Evolutionary conservation across 2,329 filamentous ascomycete genomes (phyloP).

Genomic region (Tolypocladium endophyticum): DNA sequence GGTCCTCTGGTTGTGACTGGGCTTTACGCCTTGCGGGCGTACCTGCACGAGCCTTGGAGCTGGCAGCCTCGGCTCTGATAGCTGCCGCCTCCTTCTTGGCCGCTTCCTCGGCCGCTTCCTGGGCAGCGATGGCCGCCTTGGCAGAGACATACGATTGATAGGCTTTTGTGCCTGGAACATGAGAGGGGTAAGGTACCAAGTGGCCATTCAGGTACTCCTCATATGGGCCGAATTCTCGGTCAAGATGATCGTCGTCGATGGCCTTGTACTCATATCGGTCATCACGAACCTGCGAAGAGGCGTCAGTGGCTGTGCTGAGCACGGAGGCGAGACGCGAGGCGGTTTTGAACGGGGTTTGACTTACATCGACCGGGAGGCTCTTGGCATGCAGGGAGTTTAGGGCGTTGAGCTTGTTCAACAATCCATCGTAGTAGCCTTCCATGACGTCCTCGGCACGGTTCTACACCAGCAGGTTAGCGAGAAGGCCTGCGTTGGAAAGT

Average conservation of each 20-base stretch:
- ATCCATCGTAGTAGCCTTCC: conserved; percentile 32
- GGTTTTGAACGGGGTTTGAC: conserved; percentile 12
- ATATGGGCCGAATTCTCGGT: conserved; percentile 32
- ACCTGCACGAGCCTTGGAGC: background rate
- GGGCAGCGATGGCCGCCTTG: conserved; percentile 24
- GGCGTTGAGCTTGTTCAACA: conserved; percentile 34
- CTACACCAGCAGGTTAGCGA: conserved; percentile 14
- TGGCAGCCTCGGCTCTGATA: conserved; percentile 20
- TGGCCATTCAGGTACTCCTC: conserved; percentile 27
- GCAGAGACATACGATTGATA: conserved; percentile 15
- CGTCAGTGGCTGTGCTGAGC: conserved; percentile 1
- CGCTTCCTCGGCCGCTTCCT: conserved; percentile 12
- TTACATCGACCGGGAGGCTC: conserved; percentile 37
- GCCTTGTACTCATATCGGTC: conserved; percentile 33
- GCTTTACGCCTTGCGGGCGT: conserved; percentile 36
- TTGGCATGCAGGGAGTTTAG: conserved; percentile 32
- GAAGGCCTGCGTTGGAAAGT: conserved; percentile 1
- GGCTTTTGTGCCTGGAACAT: conserved; percentile 27
- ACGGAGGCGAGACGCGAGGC: conserved; percentile 3
- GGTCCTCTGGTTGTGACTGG: conserved; percentile 36
- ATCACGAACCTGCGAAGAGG: conserved; percentile 24
- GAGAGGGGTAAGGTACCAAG: conserved; percentile 34
- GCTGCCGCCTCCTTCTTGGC: conserved; percentile 18
- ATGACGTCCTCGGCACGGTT: conserved; percentile 26
- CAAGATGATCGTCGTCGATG: conserved; percentile 32